Base-by-base conservation (phyloP, 345 rosid genomes). In the Leavenworthia alabamica region DNA sequence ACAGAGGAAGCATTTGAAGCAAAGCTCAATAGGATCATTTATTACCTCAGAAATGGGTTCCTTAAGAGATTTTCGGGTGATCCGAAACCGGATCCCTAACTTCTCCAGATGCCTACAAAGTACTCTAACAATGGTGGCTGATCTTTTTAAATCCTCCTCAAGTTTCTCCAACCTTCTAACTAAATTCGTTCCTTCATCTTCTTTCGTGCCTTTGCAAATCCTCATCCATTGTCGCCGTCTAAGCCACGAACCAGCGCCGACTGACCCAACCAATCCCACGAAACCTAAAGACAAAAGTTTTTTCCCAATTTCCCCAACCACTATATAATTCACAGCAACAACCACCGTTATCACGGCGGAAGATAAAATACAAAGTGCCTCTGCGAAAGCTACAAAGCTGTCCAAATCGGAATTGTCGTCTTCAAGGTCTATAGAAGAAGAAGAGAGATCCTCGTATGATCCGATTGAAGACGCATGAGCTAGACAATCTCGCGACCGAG, bases 51-150 rank as follows among this genome's bases (percentile, higher is more conserved):
- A 77, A 60, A 93, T 83, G 23, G 95, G 97, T 20, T 79, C 86
- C 67, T 85, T 93, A 61, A 89, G 68, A 58, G 95, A 24, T 48
- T 74, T 87, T 48, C 97, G 76, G 1, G 90, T 87, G 56, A 85
- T 78, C 36, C 97, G 82, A 77, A 93, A 93, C 56, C 90, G 80
- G 41, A 84, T 87, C 33, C 96, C 99, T 26, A 93, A 67, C 78
- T 93, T 89, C 86, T 93, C 99, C 15, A 93, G 77, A 79, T 86
- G 96, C 70, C 90, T 79, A 0, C 96, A 89, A 60, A 93, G 78
- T 46, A 73, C 94, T 64, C 83, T 77, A 55, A 86, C 75, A 37
- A 87, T 80, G 2, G 86, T 68, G 5, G 70, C 77, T 1, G 86
- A 85, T 52, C 72, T 87, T 80, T 76, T 84, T 63, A 81, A 68